Base-by-base conservation (phyloP, 148 eudicot genomes). In the Camellia japonica region DNA sequence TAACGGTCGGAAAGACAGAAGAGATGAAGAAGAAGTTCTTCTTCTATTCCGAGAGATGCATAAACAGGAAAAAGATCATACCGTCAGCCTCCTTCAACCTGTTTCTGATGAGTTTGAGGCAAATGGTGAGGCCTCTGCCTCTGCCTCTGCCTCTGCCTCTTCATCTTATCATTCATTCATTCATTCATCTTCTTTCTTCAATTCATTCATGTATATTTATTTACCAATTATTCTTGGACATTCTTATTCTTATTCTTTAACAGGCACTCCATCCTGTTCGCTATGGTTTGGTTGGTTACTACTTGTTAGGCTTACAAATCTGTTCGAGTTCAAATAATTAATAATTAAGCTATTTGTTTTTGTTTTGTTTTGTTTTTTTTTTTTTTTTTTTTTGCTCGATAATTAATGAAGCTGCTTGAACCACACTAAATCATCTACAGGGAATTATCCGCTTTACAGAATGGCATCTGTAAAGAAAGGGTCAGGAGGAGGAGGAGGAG, bases 81-180 rank as follows among this genome's bases (percentile, higher is more conserved):
- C 71, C 49, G 76, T 73, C 13, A 85, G 80, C 74, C 85, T 85
- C 55, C 85, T 85, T 76, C 87, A 82, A 59, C 87, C 87, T 47
- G 85, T 79, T 71, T 76, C 87, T 14, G 85, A 85, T 16, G 87
- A 85, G 16, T 85, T 82, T 76, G 87, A 85, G 18, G 80, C 85
- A 71, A 85, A 75, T 76, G 87, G 87, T 85, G 52, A 42, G 60
- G 1, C 38, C 38, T 30, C 38, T 30, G 38, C 38, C 38, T 30
- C 38, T 30, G 38, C 38, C 38, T 30, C 38, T 30, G 1, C 38
- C 38, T 30, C 38, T 30, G 1, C 38, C 1, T 30, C 38, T 30
- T 30, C 38, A 30, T 30, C 30, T 30, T 30, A 30, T n/a, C n/a
- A n/a, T n/a, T 30, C 38, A 30, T 30, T 30, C 38, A 30, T 30